Percentiles rank a stretch among this genome's conserved stretches.
Conservation (phyloP, 164 flowering plant species). For the Santalum album region DNA sequence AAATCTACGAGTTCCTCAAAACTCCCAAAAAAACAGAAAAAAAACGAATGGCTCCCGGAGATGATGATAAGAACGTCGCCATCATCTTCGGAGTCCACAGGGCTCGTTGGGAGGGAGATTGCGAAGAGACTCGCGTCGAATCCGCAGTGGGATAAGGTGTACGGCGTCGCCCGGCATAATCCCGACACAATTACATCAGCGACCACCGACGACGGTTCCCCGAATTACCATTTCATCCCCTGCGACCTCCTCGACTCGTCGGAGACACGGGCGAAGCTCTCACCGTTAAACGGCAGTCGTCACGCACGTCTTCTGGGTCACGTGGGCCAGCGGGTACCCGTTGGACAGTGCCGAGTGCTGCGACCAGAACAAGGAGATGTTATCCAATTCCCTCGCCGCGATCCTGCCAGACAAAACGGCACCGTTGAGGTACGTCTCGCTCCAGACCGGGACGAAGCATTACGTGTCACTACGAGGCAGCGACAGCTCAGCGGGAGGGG, state of each 20-base stretch:
- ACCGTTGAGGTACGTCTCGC: conserved; percentile 57
- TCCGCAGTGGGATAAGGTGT: conserved; percentile 47
- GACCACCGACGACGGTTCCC: conserved; percentile 2
- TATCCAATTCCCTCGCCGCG: conserved; percentile 56
- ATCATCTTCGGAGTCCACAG: conserved; percentile 74
- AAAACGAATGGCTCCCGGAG: no score
- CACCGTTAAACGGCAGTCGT: conserved; percentile 27
- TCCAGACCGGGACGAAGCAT: conserved; percentile 84
- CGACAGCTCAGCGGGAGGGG: no score
- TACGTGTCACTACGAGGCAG: conserved; percentile 40
- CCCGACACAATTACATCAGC: conserved; percentile 28
- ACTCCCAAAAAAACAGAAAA: no score
- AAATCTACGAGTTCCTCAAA: no score
- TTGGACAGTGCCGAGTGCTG: conserved; percentile 44
- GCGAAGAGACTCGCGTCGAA: conserved; percentile 31
- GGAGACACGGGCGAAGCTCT: conserved; percentile 43
- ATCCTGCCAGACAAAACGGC: conserved; percentile 38
- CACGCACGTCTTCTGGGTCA: conserved; percentile 84
- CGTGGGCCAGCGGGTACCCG: conserved; percentile 66
- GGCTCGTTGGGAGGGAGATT: conserved; percentile 73
- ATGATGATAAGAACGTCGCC: conserved; percentile 54
- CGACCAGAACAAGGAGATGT: conserved; percentile 58
- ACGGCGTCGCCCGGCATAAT: conserved; percentile 57
- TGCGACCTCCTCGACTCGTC: conserved; percentile 59
- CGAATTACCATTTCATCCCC: conserved; percentile 50